Evolutionary conservation across 805 yeast genomes (phyloP).

Genomic region (Metschnikowia arizonensis): DNA sequence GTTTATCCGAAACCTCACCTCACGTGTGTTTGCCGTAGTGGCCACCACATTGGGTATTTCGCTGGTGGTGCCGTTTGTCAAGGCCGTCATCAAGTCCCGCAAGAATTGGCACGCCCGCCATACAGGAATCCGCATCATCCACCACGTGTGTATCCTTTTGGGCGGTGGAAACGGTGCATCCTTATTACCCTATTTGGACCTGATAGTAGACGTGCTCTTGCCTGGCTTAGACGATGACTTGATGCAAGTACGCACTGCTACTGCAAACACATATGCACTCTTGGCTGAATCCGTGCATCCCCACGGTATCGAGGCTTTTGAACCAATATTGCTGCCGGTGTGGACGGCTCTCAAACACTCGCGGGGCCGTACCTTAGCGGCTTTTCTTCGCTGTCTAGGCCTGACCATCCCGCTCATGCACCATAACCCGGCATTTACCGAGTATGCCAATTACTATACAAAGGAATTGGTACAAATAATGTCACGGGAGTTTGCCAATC

Average conservation of each 20-base stretch:
- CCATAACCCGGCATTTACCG: slow-evolving; percentile 46
- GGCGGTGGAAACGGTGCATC: slow-evolving; percentile 51
- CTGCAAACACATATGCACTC: slow-evolving; percentile 69
- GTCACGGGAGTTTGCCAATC: slow-evolving; percentile 67
- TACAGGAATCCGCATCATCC: slow-evolving; percentile 74
- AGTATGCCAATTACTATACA: slow-evolving; percentile 73
- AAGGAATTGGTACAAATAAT: slow-evolving; percentile 66
- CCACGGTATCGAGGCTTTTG: slow-evolving; percentile 87
- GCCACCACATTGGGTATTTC: slow-evolving; percentile 76
- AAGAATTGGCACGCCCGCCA: slow-evolving; percentile 80
- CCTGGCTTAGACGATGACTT: slow-evolving; percentile 65
- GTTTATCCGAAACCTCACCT: slow-evolving; percentile 67
- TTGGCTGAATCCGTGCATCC: slow-evolving; percentile 82
- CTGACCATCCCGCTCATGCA: slow-evolving; percentile 82
- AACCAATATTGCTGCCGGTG: slow-evolving; percentile 63
- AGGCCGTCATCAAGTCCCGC: slow-evolving; percentile 72
- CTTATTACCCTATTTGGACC: slow-evolving; percentile 67
- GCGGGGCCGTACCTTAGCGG: slow-evolving; percentile 72
- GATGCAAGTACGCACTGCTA: slow-evolving; percentile 57
- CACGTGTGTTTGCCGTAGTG: slow-evolving; percentile 79
- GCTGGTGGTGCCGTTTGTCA: slow-evolving; percentile 69
- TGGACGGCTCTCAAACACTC: slow-evolving; percentile 78
- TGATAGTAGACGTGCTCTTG: slow-evolving; percentile 56
- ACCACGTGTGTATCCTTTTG: slow-evolving; percentile 63
- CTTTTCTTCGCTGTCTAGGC: slow-evolving; percentile 74